Conservation (phyloP, 257 asterid genomes). For the Fraxinus anomala region DNA sequence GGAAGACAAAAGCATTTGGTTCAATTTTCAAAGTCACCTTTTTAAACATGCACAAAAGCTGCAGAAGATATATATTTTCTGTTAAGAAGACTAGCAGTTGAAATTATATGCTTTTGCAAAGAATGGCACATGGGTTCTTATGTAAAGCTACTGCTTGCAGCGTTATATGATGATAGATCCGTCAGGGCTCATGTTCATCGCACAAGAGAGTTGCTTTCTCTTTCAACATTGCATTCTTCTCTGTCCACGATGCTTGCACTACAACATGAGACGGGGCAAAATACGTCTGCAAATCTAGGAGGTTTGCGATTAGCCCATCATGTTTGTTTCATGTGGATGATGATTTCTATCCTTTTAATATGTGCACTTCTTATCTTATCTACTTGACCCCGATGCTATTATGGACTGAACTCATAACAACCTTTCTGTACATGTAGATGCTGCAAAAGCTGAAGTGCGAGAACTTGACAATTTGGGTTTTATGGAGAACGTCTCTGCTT, state of each 20-base stretch:
- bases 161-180: slow-evolving; percentile 92
- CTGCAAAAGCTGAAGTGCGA: slow-evolving; percentile 63
- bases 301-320: slow-evolving; percentile 43
- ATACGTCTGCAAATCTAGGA: slow-evolving; percentile 52
- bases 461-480: slow-evolving; percentile 82
- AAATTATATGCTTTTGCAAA: neutral
- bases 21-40: neutral
- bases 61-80: neutral
- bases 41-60: neutral
- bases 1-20: neutral
- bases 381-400: slow-evolving; percentile 17
- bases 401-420: slow-evolving; percentile 18
- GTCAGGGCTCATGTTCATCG: slow-evolving; percentile 92
- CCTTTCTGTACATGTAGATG: slow-evolving; percentile 49
- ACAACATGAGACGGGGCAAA: slow-evolving; percentile 63
- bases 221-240: slow-evolving; percentile 77
- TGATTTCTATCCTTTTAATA: neutral
- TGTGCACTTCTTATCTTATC: neutral
- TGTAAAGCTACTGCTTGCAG: slow-evolving; percentile 51
- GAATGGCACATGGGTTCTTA: slow-evolving; percentile 18
- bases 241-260: slow-evolving; percentile 81
- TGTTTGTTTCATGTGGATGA: slow-evolving; percentile 6
- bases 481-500: slow-evolving; percentile 66
- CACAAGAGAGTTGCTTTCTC: slow-evolving; percentile 84
- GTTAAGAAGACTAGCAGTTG: neutral